A percentile compares a stretch with the other conserved stretches of the same genome.
phyloP scores from a whole-genome alignment of 2,329 filamentous ascomycete genomes.

The Aureobasidium subglaciale region DNA sequence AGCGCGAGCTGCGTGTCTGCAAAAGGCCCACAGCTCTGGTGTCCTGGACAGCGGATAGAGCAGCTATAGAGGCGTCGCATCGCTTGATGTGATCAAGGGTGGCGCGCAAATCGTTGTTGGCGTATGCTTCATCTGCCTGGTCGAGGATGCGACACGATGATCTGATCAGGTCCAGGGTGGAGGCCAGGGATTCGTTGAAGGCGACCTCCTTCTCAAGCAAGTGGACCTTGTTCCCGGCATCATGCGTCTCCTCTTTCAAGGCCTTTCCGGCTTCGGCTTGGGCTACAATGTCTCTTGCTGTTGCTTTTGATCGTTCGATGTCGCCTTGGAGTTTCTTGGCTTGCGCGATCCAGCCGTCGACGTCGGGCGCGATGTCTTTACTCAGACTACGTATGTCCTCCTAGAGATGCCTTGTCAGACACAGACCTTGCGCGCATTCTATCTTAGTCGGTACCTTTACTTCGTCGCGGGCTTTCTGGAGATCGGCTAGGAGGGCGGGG shows the following conservation, averaged over 20 bases:
- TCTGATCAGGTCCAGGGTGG: constrained; percentile 45
- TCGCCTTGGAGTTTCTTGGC: constrained; percentile 80
- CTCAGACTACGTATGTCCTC: constrained; percentile 69
- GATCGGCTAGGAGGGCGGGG: constrained; percentile 42
- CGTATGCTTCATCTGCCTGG: constrained; percentile 32
- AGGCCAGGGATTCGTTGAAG: constrained; percentile 50
- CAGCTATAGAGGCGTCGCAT: constrained; percentile 48
- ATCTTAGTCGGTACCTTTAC: constrained; percentile 44
- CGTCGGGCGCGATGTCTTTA: constrained; percentile 67
- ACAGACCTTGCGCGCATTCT: neutral
- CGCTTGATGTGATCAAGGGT: constrained; percentile 45
- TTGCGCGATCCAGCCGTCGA: constrained; percentile 79
- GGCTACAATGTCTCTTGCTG: constrained; percentile 73
- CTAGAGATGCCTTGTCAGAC: constrained; percentile 32
- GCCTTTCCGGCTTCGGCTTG: constrained; percentile 64
- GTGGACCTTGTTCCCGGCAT: constrained; percentile 48
- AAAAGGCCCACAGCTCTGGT: constrained; percentile 60
- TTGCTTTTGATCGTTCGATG: constrained; percentile 69
- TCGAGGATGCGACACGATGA: constrained; percentile 44
- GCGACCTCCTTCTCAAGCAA: constrained; percentile 52
- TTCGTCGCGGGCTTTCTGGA: constrained; percentile 46
- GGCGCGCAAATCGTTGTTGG: constrained; percentile 37
- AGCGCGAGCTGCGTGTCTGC: constrained; percentile 33
- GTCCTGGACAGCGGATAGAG: constrained; percentile 45
- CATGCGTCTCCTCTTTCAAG: constrained; percentile 58